Evolutionary conservation across 495 filamentous ascomycete species (phyloP).

Genomic region (Aspergillus panamensis): DNA sequence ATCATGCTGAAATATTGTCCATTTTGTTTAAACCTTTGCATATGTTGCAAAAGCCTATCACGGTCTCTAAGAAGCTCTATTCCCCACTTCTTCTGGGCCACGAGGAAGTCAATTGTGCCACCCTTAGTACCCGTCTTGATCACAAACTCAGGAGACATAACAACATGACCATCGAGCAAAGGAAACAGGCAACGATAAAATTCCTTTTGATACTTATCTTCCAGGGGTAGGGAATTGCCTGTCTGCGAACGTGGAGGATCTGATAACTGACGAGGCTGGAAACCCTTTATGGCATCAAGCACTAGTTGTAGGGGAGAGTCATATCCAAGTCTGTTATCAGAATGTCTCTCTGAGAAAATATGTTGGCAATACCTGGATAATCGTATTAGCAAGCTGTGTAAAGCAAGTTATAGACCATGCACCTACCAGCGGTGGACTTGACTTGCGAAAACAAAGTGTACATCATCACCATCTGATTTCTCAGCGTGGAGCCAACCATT

Average conservation of each 20-base stretch:
- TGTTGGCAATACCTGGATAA: slow-evolving; percentile 20
- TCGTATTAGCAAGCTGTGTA: slow-evolving; percentile 16
- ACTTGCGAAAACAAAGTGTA: slow-evolving; percentile 22
- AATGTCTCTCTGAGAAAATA: slow-evolving; percentile 18
- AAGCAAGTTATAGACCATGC: slow-evolving; percentile 17
- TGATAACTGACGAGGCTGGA: slow-evolving; percentile 21
- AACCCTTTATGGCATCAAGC: slow-evolving; percentile 19
- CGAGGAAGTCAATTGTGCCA: slow-evolving; percentile 23
- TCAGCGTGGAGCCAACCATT: slow-evolving; percentile 27
- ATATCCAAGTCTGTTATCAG: slow-evolving; percentile 20
- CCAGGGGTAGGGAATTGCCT: slow-evolving; percentile 18
- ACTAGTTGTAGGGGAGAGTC: slow-evolving; percentile 20
- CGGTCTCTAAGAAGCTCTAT: slow-evolving; percentile 22
- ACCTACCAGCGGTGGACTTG: slow-evolving; percentile 24
- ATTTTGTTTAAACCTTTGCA: slow-evolving; percentile 19
- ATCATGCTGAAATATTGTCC: slow-evolving; percentile 23
- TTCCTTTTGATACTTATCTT: slow-evolving; percentile 27
- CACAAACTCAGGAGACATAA: slow-evolving; percentile 25
- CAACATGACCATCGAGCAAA: slow-evolving; percentile 19
- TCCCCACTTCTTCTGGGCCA: slow-evolving; percentile 23
- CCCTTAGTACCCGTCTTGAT: slow-evolving; percentile 18
- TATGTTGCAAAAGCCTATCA: slow-evolving; percentile 19
- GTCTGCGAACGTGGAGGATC: slow-evolving; percentile 15
- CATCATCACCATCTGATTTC: slow-evolving; percentile 15
- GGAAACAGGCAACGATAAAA: slow-evolving; percentile 25